phyloP scores from a whole-genome alignment of 495 filamentous ascomycete genomes.

The Aspergillus indologenus region DNA sequence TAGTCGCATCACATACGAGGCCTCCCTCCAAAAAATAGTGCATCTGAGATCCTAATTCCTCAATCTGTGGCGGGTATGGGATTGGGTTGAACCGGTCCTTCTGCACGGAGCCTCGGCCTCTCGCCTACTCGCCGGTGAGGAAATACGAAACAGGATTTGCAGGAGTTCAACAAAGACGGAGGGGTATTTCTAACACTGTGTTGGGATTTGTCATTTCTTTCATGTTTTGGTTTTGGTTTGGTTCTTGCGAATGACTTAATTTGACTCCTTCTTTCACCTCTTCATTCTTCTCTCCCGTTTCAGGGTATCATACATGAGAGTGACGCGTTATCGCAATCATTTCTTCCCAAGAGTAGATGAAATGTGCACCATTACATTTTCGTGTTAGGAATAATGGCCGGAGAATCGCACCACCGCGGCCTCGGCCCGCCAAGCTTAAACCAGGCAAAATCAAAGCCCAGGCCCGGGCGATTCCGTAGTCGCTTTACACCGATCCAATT shows the following conservation, averaged over 20 bases:
- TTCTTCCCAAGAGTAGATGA: too few species aligned
- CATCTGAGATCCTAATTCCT: not conserved
- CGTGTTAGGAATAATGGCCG: too few species aligned
- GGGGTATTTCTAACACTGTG: constrained; percentile 22
- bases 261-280: too few species aligned
- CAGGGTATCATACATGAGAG: not conserved
- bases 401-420: not conserved
- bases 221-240: not conserved
- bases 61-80: not conserved
- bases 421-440: constrained; percentile 12
- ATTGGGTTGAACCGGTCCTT: not conserved
- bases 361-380: too few species aligned
- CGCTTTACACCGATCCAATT: not conserved
- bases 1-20: not conserved
- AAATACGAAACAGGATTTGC: not conserved
- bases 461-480: not conserved
- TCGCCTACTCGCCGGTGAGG: not conserved
- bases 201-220: not conserved
- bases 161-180: constrained; percentile 5
- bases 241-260: constrained; percentile 13
- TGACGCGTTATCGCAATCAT: not conserved
- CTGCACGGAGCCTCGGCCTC: not conserved
- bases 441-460: not conserved
- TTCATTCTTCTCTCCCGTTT: not conserved
- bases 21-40: not conserved